Conservation (phyloP, 768 basidiomycete species). For the Boletellus sp. region DNA sequence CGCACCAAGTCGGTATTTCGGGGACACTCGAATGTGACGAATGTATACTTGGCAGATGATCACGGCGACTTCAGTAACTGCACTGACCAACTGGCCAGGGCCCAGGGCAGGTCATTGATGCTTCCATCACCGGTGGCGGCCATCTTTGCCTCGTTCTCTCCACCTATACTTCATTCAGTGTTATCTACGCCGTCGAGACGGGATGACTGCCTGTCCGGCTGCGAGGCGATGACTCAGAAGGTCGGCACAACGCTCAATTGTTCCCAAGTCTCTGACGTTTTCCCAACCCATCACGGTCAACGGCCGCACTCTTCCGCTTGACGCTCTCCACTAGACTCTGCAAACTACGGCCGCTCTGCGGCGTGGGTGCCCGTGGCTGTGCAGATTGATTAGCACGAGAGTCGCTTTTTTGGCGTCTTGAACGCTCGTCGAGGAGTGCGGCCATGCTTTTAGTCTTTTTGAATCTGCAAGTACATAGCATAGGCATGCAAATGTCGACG, state of each 20-base stretch:
- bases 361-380: background rate
- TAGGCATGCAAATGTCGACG: background rate
- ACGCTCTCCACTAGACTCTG: constrained; percentile 78
- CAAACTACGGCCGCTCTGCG: constrained; percentile 37
- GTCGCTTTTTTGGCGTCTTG: constrained; percentile 51
- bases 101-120: no score
- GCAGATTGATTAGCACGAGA: background rate
- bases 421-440: constrained; percentile 79
- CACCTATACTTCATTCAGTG: no score
- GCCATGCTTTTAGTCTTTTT: constrained; percentile 92
- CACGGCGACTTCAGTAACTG: no score
- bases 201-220: no score
- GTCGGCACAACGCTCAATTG: constrained; percentile 10
- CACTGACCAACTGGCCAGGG: no score
- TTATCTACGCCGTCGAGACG: no score
- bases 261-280: constrained; percentile 36
- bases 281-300: constrained; percentile 29
- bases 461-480: constrained; percentile 50
- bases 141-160: no score
- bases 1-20: no score
- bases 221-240: no score
- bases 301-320: constrained; percentile 65
- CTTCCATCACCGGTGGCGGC: no score
- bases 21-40: no score
- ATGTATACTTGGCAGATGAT: no score